Evolutionary conservation across 2,329 filamentous ascomycete genomes (phyloP).

Genomic region (Colletotrichum tabaci): DNA sequence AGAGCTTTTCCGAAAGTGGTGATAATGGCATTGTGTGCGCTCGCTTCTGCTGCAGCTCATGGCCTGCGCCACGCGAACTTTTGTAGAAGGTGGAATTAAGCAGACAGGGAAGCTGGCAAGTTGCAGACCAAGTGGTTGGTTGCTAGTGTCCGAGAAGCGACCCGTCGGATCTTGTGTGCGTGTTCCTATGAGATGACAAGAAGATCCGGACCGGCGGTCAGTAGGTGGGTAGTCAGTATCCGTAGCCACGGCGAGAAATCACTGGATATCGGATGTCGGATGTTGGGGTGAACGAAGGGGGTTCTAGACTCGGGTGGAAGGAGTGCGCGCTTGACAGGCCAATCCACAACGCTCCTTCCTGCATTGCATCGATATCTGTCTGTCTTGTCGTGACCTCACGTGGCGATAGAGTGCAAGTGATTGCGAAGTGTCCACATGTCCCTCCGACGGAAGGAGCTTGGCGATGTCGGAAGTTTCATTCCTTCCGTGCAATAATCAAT

Average conservation of each 20-base stretch:
- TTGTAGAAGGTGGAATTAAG: conserved; percentile 5
- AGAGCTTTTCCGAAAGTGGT: background rate
- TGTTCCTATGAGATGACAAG: conserved; percentile 25
- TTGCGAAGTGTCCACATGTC: background rate
- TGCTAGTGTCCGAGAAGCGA: conserved; percentile 19
- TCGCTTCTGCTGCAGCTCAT: conserved; percentile 34
- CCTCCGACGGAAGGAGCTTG: background rate
- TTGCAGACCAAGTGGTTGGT: conserved; percentile 12
- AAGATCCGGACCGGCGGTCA: conserved; percentile 33
- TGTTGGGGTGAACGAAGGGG: background rate
- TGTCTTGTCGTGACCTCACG: conserved; percentile 22
- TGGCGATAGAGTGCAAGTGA: conserved; percentile 10
- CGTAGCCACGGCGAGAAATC: background rate
- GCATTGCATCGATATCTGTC: background rate
- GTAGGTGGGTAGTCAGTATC: background rate
- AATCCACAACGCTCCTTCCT: conserved; percentile 1
- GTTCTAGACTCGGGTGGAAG: background rate
- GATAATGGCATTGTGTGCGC: conserved; percentile 21
- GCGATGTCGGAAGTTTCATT: background rate
- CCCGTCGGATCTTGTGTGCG: conserved; percentile 2
- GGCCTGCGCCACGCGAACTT: conserved; percentile 5
- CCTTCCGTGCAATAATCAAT: background rate
- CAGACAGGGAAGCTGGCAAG: conserved; percentile 24
- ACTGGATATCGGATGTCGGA: background rate
- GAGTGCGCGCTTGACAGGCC: background rate